A percentile compares a stretch with the other conserved stretches of the same genome.
Conservation (phyloP, 805 yeast genomes). For the Tetrapisispora nanseiensis region DNA sequence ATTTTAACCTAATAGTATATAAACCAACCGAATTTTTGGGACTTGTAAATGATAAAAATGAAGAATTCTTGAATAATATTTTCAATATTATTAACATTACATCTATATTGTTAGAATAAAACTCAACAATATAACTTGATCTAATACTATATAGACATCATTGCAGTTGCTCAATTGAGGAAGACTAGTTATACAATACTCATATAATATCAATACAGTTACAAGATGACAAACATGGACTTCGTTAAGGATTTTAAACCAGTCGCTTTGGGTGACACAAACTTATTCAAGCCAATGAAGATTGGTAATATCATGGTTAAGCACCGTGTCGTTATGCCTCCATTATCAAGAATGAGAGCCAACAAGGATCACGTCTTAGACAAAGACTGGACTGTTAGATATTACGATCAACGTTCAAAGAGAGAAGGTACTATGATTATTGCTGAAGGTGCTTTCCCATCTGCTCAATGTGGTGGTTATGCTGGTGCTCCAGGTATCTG, state of each 20-base stretch:
- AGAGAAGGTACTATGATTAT: constrained; percentile 49
- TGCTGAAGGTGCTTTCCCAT: constrained; percentile 50
- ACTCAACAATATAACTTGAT: too few relatives aligned
- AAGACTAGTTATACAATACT: too few relatives aligned
- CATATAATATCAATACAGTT: too few relatives aligned
- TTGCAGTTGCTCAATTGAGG: neutral
- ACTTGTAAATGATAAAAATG: too few relatives aligned
- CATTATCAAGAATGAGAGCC: constrained; percentile 39
- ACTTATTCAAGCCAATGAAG: constrained; percentile 37
- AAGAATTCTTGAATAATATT: neutral
- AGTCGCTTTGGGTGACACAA: constrained; percentile 27
- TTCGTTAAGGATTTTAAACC: constrained; percentile 21
- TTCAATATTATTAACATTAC: too few relatives aligned
- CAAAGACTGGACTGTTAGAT: constrained; percentile 37
- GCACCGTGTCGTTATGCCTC: constrained; percentile 35
- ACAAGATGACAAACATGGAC: too few relatives aligned
- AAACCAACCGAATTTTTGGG: neutral
- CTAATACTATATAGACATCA: neutral
- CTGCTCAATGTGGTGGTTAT: constrained; percentile 35
- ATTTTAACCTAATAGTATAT: neutral
- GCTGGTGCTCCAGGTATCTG: constrained; percentile 44
- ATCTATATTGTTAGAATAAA: too few relatives aligned
- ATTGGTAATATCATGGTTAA: constrained; percentile 32
- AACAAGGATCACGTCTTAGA: constrained; percentile 33
- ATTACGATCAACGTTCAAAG: constrained; percentile 47